A percentile compares a stretch with the other conserved stretches of the same genome.
Conservation (phyloP, 2,329 filamentous ascomycete species). For the Teratosphaeria gauchensis region DNA sequence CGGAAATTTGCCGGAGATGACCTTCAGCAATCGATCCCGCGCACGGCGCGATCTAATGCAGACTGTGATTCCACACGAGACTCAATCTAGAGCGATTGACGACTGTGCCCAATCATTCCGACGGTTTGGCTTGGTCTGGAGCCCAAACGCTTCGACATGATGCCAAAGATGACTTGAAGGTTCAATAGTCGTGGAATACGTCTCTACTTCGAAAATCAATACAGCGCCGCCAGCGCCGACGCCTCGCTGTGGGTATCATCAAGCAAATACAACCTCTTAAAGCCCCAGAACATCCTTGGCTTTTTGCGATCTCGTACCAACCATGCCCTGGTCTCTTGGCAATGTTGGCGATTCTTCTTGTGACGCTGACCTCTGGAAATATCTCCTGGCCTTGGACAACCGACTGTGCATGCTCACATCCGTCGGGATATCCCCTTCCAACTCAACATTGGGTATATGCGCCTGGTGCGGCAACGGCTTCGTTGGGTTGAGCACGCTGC, state of each 20-base stretch:
- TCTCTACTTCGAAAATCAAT: background rate
- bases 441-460: background rate
- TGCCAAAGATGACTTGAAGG: no score
- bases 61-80: no score
- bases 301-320: background rate
- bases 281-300: background rate
- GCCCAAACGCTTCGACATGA: no score
- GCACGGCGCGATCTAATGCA: no score
- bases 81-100: no score
- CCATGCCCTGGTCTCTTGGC: background rate
- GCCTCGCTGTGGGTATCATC: background rate
- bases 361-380: background rate
- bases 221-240: background rate
- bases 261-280: background rate
- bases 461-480: background rate
- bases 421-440: background rate
- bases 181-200: background rate
- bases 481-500: background rate
- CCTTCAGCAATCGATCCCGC: background rate
- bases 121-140: no score
- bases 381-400: background rate
- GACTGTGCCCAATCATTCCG: no score
- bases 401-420: background rate
- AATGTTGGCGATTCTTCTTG: background rate
- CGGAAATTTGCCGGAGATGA: constrained; percentile 8